Evolutionary conservation across 2,329 filamentous ascomycete genomes (phyloP).

Genomic region (Dothistroma pini): DNA sequence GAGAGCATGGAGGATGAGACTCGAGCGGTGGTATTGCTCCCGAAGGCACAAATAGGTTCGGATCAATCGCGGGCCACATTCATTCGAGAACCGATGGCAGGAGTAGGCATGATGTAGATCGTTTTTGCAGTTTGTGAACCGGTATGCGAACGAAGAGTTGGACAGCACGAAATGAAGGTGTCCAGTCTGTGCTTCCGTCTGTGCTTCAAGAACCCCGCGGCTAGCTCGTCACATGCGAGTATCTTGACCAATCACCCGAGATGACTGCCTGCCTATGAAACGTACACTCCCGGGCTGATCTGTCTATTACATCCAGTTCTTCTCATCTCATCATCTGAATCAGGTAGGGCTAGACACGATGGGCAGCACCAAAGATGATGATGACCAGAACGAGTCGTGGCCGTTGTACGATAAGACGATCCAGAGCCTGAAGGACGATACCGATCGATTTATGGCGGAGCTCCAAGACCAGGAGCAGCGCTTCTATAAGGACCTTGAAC

Average conservation of each 20-base stretch:
- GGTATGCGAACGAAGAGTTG: not conserved
- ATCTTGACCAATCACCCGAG: not conserved
- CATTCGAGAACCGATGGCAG: too few relatives aligned
- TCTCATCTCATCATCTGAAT: slow-evolving; percentile 1
- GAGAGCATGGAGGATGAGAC: not conserved
- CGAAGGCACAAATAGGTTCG: not conserved
- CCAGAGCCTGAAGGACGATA: slow-evolving; percentile 12
- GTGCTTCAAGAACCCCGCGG: not conserved
- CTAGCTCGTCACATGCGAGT: not conserved
- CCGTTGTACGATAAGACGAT: slow-evolving; percentile 12
- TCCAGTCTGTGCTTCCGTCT: not conserved
- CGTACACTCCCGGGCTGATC: not conserved
- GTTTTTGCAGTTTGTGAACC: too few relatives aligned
- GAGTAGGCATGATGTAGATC: too few relatives aligned
- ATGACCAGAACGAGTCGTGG: slow-evolving; percentile 10
- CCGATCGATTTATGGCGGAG: slow-evolving; percentile 14
- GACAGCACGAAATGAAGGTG: not conserved
- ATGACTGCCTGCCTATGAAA: not conserved
- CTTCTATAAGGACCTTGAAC: not conserved
- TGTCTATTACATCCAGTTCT: not conserved
- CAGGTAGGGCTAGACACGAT: slow-evolving; percentile 6
- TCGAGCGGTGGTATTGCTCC: not conserved
- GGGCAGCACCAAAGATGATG: slow-evolving; percentile 12
- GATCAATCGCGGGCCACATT: not conserved
- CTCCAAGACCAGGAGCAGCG: slow-evolving; percentile 9